Evolutionary conservation across 1,284 basidiomycete genomes (phyloP), one percentile per base, ranked within the genome.

Genomic region (Tylopilus sp.): DNA sequence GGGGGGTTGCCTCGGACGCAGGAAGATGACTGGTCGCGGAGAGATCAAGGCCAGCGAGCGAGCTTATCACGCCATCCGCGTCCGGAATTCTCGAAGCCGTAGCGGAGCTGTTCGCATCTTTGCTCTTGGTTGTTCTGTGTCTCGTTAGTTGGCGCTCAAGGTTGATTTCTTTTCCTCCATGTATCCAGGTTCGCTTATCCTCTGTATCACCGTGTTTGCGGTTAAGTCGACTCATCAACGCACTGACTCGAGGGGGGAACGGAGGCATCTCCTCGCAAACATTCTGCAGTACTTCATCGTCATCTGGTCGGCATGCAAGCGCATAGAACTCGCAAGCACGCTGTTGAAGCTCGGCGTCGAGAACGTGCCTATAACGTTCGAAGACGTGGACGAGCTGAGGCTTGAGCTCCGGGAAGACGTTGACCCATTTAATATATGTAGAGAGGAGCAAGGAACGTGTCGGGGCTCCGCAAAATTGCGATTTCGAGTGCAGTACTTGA

Each of bases 201-300:
- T 90, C 90, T 11, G 88, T 88, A 61, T 94, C 89, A 4, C 86
- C 87, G 36, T 91, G 87, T 66, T 94, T 94, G 61, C 83, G 85
- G 63, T 95, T 91, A 36, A 98, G 71, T 34, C 93, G 80, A 51
- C 81, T 88, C 36, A 96, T 74, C 15, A 99, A 77, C 7, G 94
- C 86, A 53, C 92, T 97, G 58, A 93, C 90, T 45, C 94, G 84
- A 50, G 96, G 90, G 2, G 94, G 92, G 77, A 97, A 99, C 1
- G 95, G 92, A 7, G 96, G 96, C 86, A 99, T 99, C 72, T 99
- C 96, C 67, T 98, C 96, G 70, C 94, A 98, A 12, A 99, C 84
- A 51, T 90, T 89, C 65, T 94, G 91, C 48, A 99, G 73, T 36
- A 98, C 77, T 61, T 94, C 94, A 63, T 98, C 94, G 37, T 93